Base-by-base conservation (phyloP, 1,139 yeast species). In the Geotrichum restrictum region DNA sequence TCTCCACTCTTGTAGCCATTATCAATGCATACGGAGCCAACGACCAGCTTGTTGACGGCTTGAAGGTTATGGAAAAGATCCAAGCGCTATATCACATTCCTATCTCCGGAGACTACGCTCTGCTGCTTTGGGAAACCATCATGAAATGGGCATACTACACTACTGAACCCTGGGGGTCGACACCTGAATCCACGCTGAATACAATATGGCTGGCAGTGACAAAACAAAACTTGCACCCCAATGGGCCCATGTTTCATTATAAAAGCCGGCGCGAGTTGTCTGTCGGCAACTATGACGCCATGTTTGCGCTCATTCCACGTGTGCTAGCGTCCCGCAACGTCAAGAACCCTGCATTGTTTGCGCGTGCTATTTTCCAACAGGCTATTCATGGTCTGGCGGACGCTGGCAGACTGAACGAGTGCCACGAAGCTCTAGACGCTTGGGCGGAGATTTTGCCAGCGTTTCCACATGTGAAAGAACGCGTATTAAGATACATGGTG, bases 11-110 rank as follows among this genome's bases (percentile, higher is more conserved):
- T n/a, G 49, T 60, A 2, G 60, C 70, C n/a, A 58, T 70, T 18
- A 54, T 67, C 13, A 61, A 67, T 38, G 65, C 67, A 3, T 68
- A 60, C 54, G 68, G 65, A 2, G 57, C 57, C 57, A 64, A 64
- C 51, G 59, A 57, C 40, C 56, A 57, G 36, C 52, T 67, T 13
- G 54, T 52, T 2, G 64, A 61, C 13, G 73, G 70, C 13, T 49
- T 66, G 34, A 55, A 55, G 27, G 51, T 60, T 10, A 58, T 62
- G 49, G 59, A 60, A 44, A 52, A 51, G 47, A 44, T 69, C 48
- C 57, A 54, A 18, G 49, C 48, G 11, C 45, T 41, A 19, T 68
- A 68, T 56, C 45, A 56, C 10, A 55, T 69, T 18, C 53, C 59
- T 10, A 59, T 66, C 5, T 49, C 50, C 11, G 29, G 36, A 18